Base-by-base conservation (phyloP, 179 eudicot species). In the Carnegiea gigantea region DNA sequence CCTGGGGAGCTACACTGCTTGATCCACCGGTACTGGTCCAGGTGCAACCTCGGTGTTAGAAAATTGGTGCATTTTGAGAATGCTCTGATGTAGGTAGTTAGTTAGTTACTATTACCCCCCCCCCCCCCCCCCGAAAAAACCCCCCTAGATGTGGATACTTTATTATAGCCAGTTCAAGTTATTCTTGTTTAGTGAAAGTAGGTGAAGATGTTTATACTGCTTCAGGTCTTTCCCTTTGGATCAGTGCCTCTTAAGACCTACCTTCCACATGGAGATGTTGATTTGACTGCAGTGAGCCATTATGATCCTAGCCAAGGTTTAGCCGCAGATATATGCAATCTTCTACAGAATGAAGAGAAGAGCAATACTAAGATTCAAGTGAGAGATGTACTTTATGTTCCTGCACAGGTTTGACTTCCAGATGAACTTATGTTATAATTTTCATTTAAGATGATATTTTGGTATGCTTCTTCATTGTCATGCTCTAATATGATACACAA, bases 211-310 rank as follows among this genome's bases (percentile, higher is more conserved):
- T 73, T 38, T 85, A 38, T 60, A 64, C 71, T 30, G 77, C 24
- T 76, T 23, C 83, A 89, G 91, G 91, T 85, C 26, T 77, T 83
- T 75, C 87, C 91, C 64, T 80, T 89, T 82, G 91, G 91, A 49
- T 89, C 91, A 51, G 87, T 89, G 85, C 91, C 91, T 70, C 84
- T 89, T 38, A 89, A 89, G 81, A 89, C 91, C 49, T 89, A 89
- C 36, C 89, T 89, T 83, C 87, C 91, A 21, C 83, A 87, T 76
- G 91, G 88, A 78, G 91, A 89, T 76, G 80, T 89, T 60, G 91
- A 89, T 81, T 81, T 89, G 83, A 85, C 91, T 62, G 83, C 81
- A 38, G 80, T 89, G 28, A 75, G 86, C 79, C 73, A 71, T 77
- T 82, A 65, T 79, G 75, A 67, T 70, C 76, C 76, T 43, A 76